Percentiles rank a stretch among this genome's conserved stretches.
Conservation (phyloP, 257 asterid genomes). For the Solanum sparsipilum region DNA sequence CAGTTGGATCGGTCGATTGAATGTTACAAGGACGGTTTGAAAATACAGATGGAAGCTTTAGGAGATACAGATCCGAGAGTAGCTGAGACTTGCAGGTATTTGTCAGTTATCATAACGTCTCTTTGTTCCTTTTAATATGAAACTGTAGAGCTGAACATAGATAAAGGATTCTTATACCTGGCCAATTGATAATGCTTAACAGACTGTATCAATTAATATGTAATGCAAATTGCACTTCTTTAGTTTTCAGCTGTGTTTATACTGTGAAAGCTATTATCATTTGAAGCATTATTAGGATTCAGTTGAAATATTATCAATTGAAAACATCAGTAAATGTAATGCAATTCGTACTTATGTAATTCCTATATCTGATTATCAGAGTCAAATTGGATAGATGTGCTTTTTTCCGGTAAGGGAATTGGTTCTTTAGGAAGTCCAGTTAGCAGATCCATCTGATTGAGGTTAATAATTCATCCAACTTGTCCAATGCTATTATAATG, state of each 20-base stretch:
- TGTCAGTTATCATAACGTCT: background rate
- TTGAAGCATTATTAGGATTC: background rate
- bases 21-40: slow-evolving; percentile 77
- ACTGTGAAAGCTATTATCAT: background rate
- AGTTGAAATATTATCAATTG: background rate
- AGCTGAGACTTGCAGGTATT: slow-evolving; percentile 89
- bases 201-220: background rate
- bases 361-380: background rate
- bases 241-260: background rate
- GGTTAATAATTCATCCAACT: background rate
- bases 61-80: slow-evolving; percentile 93
- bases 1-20: slow-evolving; percentile 86
- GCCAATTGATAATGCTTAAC: background rate
- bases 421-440: background rate
- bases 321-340: background rate
- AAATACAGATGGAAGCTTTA: slow-evolving; percentile 85
- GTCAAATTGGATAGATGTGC: background rate
- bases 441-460: background rate
- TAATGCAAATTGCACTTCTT: background rate
- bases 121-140: background rate
- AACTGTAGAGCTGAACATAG: background rate
- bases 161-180: background rate
- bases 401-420: background rate
- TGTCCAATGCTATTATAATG: background rate
- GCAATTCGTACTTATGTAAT: background rate